Evolutionary conservation across 495 filamentous ascomycete species (phyloP), one percentile per base, ranked within the genome.

Genomic region (Podospora pseudopauciseta): DNA sequence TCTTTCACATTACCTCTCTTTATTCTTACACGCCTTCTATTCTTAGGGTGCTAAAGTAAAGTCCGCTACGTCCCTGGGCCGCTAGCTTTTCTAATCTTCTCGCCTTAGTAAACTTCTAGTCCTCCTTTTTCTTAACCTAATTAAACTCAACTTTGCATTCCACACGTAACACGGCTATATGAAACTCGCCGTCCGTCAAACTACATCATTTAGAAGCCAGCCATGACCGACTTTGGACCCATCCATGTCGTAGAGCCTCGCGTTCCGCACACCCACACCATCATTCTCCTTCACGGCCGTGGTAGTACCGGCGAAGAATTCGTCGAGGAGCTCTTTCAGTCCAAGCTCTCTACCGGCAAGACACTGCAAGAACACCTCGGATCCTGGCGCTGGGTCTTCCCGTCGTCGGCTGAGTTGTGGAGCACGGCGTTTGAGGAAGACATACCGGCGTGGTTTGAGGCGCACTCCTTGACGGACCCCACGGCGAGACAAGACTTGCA

Each of bases 261-360:
- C 2, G 19, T 16, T 20, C 9, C 58, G 1, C 84, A 88, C 70
- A 85, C 81, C 1, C 79, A 85, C 67, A 88, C 86, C 0, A 75
- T 80, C 49, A 86, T 89, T 63, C 70, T 88, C 18, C 79, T 87
- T 4, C 86, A 87, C 68, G 87, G 86, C 13, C 80, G 84, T 4
- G 83, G 81, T 23, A 86, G 84, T 72, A 74, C 73, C 54, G 86
- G 84, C 3, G 66, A 73, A 20, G 83, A 87, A 69, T 86, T 87
- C 67, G 82, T 83, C 34, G 71, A 78, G 20, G 85, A 88, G 13
- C 73, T 86, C 27, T 75, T 82, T 62, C 71, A 74, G 23, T 61
- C 64, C 27, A 28, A 73, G 67, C 53, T 63, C 1, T 64, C 71
- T 2, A 69, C 67, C 57, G 64, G 68, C 32, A 67, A 65, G 55